phyloP scores from a whole-genome alignment of 2,329 filamentous ascomycete genomes.

The Cercospora zeae-maydis region DNA sequence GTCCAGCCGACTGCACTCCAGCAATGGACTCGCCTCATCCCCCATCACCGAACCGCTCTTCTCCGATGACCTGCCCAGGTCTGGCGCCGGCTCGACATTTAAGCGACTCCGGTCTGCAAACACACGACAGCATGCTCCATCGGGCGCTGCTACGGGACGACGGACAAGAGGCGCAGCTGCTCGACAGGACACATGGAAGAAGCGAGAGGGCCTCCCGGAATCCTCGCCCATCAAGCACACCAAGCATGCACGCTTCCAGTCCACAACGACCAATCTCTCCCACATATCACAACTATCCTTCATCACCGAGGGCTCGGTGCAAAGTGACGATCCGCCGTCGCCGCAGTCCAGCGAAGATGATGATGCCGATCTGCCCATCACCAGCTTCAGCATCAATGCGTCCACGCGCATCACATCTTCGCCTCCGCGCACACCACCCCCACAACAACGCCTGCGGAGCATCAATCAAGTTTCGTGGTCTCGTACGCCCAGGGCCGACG shows the following conservation, averaged over 20 bases:
- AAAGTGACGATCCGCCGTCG: slow-evolving; percentile 60
- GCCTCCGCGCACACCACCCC: slow-evolving; percentile 76
- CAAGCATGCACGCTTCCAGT: slow-evolving; percentile 71
- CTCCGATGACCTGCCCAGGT: slow-evolving; percentile 74
- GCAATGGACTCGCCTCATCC: slow-evolving; percentile 72
- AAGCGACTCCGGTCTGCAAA: slow-evolving; percentile 32
- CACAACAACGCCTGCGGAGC: slow-evolving; percentile 42
- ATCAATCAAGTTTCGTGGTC: slow-evolving; percentile 40
- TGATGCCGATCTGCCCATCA: slow-evolving; percentile 72
- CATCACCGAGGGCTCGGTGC: slow-evolving; percentile 66
- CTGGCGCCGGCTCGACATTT: slow-evolving; percentile 55
- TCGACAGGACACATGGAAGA: slow-evolving; percentile 66
- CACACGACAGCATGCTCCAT: slow-evolving; percentile 25
- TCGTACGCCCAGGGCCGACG: slow-evolving; percentile 58
- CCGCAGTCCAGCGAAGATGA: slow-evolving; percentile 71
- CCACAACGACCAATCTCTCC: slow-evolving; percentile 31
- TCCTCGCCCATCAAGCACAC: slow-evolving; percentile 81
- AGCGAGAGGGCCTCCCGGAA: slow-evolving; percentile 69
- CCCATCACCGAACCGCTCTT: slow-evolving; percentile 79
- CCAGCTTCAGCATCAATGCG: slow-evolving; percentile 62
- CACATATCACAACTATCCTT: slow-evolving; percentile 73
- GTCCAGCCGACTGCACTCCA: slow-evolving; percentile 70
- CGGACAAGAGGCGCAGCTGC: slow-evolving; percentile 32
- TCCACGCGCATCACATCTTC: slow-evolving; percentile 60
- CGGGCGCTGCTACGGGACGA: slow-evolving; percentile 33